These are phyloP conservation scores for Abrus precatorius DNA, from an alignment of 306 rosid genomes.

Conservation along the genomic window DNA sequence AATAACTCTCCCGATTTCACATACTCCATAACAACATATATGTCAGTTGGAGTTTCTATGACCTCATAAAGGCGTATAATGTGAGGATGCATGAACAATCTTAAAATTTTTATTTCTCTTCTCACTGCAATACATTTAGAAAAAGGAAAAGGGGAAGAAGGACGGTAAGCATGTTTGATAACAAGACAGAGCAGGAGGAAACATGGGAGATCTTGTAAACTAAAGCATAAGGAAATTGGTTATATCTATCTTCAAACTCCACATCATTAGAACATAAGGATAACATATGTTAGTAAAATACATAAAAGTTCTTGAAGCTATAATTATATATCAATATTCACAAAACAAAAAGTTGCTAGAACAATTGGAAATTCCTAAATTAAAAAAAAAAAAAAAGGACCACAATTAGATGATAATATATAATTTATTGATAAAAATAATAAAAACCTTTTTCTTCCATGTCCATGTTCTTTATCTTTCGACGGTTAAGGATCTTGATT, in stretches of 20 bases:
- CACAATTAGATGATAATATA: constrained; percentile 24
- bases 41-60: constrained; percentile 84
- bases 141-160: constrained; percentile 16
- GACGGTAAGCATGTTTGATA: constrained; percentile 25
- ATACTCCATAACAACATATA: constrained; percentile 90
- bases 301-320: constrained; percentile 10
- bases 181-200: constrained; percentile 7
- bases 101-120: constrained; percentile 89
- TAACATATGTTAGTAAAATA: constrained; percentile 8
- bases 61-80: constrained; percentile 91
- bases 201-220: constrained; percentile 32
- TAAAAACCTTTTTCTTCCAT: constrained; percentile 91
- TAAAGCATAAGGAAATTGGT: constrained; percentile 24
- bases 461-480: constrained; percentile 84
- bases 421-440: constrained; percentile 34
- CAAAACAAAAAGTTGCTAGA: constrained; percentile 1
- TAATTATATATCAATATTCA: constrained; percentile 9
- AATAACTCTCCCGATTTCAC: constrained; percentile 93
- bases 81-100: constrained; percentile 98
- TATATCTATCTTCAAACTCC: constrained; percentile 31
- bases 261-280: constrained; percentile 25
- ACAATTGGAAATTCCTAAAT: constrained; percentile 18
- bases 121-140: constrained; percentile 72
- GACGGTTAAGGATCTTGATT: constrained; percentile 87
- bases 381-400: background rate